Evolutionary conservation across 345 rosid genomes (phyloP), one percentile per base, ranked within the genome.

Genomic region (Eucalyptus curtisii): DNA sequence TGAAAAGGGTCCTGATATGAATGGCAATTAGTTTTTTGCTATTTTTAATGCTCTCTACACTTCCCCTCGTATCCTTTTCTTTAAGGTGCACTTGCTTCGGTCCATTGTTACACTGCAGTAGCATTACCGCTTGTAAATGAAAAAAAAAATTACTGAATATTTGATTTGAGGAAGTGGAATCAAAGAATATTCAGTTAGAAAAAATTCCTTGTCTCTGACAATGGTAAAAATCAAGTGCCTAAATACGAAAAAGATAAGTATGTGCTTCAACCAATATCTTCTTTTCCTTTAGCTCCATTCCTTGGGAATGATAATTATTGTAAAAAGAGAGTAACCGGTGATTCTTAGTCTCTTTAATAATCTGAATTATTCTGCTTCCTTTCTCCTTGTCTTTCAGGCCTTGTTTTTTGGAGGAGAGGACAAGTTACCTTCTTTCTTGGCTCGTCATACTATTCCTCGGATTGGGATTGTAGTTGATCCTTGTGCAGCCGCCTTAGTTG

Each of bases 391-490:
- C 52, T 49, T 92, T 24, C 88, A 98, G 99, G 98, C 98, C 81
- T 49, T 97, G 94, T 93, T 97, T 89, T 96, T 97, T 91, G 99
- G 99, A 89, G 98, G 99, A 90, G 93, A 89, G 49, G 92, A 93
- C 89, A 94, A 94, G 71, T 93, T 98, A 88, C 99, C 99, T 42
- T 11, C 89, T 88, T 90, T 98, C 87, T 90, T 98, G 76, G 97
- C 98, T 14, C 98, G 98, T 50, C 98, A 96, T 7, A 91, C 93
- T 11, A 96, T 98, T 89, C 99, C 98, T 61, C 95, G 96, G 55
- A 93, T 97, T 76, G 97, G 94, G 87, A 85, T 97, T 89, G 94
- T 94, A 89, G 97, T 96, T 50, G 99, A 98, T 88, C 99, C 99
- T 27, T 96, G 98, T 93, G 98, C 99, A 88, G 95, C 97, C 85